Evolutionary conservation across 129 eudicot species (phyloP).

Genomic region (Tagetes patula): DNA sequence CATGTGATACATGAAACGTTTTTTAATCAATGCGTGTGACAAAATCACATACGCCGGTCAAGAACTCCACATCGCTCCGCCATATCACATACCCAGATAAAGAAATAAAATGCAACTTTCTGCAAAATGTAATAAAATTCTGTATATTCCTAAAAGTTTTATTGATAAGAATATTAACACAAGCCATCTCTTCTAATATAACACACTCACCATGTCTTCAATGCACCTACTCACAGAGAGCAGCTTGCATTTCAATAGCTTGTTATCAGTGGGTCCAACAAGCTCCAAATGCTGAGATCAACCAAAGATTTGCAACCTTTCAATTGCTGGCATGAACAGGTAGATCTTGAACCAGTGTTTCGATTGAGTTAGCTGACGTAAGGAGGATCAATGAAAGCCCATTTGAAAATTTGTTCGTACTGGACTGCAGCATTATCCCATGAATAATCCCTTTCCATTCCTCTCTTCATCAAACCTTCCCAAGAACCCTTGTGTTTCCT

Average conservation of each 20-base stretch:
- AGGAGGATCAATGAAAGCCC: constrained; percentile 82
- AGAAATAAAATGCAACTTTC: neutral
- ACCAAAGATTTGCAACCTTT: neutral
- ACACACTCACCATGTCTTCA: neutral
- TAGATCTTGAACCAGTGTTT: neutral
- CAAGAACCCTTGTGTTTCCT: constrained; percentile 74
- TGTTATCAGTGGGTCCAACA: neutral
- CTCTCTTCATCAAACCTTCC: constrained; percentile 82
- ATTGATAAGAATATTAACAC: neutral
- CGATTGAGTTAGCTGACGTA: constrained; percentile 41
- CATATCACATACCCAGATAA: neutral
- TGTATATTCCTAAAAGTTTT: neutral
- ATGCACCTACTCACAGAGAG: neutral
- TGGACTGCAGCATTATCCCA: constrained; percentile 94
- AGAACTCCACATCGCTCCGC: no score
- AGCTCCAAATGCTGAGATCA: neutral
- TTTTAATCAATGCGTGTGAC: no score
- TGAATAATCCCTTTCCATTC: constrained; percentile 72
- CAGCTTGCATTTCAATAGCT: constrained; percentile 3
- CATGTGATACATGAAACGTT: no score
- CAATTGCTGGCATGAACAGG: neutral
- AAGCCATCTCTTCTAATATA: neutral
- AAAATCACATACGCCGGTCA: no score
- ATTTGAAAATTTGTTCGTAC: constrained; percentile 76
- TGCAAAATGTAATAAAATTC: neutral